Conservation (phyloP, 768 basidiomycete species). For the Saitozyma podzolica region DNA sequence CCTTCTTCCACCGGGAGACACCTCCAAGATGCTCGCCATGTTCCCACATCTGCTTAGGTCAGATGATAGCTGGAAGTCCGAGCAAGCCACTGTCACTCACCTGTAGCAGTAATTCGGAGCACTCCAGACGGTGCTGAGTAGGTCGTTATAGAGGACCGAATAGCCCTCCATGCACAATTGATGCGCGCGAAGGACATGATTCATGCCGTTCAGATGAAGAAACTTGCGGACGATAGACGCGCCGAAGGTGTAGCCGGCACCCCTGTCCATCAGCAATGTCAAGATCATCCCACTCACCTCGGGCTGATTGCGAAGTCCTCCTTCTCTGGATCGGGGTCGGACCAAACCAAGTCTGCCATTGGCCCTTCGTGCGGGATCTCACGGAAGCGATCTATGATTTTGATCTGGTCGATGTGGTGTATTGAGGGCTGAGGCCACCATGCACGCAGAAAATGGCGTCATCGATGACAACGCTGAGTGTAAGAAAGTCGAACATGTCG, state of each 20-base stretch:
- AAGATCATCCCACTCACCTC: constrained; percentile 60
- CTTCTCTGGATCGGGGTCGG: constrained; percentile 98
- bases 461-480: constrained; percentile 95
- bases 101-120: constrained; percentile 97
- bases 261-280: constrained; percentile 58
- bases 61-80: background rate
- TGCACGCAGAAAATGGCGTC: constrained; percentile 99
- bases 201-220: constrained; percentile 91
- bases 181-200: constrained; percentile 95
- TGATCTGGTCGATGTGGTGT: constrained; percentile 99
- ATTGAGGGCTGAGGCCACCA: constrained; percentile 97
- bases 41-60: constrained; percentile 73
- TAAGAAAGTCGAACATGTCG: constrained; percentile 99
- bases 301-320: constrained; percentile 99
- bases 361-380: constrained; percentile 99
- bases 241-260: constrained; percentile 98
- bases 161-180: constrained; percentile 99
- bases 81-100: constrained; percentile 25
- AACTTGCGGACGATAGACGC: constrained; percentile 98
- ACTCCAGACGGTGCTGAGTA: constrained; percentile 95
- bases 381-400: constrained; percentile 97
- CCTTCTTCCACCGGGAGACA: constrained; percentile 79
- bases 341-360: constrained; percentile 99
- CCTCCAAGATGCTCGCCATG: constrained; percentile 91
- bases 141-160: constrained; percentile 92